Base-by-base conservation (phyloP, 2,329 filamentous ascomycete species). In the Ceratocystis ficicola region DNA sequence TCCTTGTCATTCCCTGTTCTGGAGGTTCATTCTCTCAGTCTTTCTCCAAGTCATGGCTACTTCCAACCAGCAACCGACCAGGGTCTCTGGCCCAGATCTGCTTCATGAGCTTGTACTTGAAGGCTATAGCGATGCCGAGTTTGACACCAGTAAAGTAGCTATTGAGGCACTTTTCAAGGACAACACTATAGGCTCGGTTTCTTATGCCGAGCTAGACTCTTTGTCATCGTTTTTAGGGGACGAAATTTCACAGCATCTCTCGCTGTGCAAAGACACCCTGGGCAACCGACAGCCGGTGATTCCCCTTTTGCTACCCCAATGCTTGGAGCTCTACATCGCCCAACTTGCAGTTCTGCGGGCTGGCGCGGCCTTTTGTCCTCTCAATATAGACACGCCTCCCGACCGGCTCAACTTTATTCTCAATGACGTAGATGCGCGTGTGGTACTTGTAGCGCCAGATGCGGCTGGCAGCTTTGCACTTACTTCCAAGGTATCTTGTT, bases 361-460 rank as follows among this genome's bases (percentile, higher is more conserved):
- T 12, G 92, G 92, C 5, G 89, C 83, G 44, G 90, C 90, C 0
- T 96, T 96, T 71, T 96, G 91, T 70, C 91, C 92, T 0, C 77
- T 96, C 66, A 87, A 87, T 68, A 79, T 89, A 62, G 91, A 95
- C 74, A 83, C 86, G 0, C 92, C 92, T 0, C 74, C 79, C 3
- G 90, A 95, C 64, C 81, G 92, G 62, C 80, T 95, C 55, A 83
- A 80, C 63, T 96, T 95, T 73, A 92, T 96, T 62, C 75, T 92
- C 17, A 74, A 82, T n/a, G 90, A 96, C 77, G 83, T 95, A 48
- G 78, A 79, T 10, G 89, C 91, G 5, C 77, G 75, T 6, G 73
- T 95, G 0, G 76, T 95, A 32, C 75, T 96, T 55, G 89, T 86
- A 0, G 84, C 81, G 0, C 71, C 76, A 17, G 76, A 78, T 3